Conservation (phyloP, 176 grass and related monocot species). For the Tillandsia leiboldiana region DNA sequence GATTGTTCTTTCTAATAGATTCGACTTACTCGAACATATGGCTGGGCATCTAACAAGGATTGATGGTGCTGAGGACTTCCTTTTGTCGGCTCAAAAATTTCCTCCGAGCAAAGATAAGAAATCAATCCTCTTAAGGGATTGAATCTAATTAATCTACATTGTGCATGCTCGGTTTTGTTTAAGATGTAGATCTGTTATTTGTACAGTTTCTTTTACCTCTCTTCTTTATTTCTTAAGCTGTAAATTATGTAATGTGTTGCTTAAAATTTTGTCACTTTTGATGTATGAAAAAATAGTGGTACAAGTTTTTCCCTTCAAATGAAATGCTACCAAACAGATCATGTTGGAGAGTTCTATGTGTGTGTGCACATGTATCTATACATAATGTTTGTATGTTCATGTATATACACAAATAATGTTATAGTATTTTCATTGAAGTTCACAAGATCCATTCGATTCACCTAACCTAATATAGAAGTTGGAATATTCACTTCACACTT, state of each 20-base stretch:
- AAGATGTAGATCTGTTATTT: background rate
- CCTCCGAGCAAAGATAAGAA: no score
- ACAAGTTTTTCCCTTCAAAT: no score
- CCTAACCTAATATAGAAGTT: background rate
- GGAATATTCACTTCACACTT: conserved; percentile 34
- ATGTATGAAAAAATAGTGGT: no score
- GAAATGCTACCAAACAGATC: no score
- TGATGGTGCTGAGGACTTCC: no score
- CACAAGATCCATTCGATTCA: conserved; percentile 8
- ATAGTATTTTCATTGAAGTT: background rate
- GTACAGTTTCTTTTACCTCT: background rate
- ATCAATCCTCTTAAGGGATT: no score
- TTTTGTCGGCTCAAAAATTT: no score
- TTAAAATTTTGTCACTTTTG: background rate
- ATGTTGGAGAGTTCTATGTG: no score
- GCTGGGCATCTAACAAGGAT: background rate
- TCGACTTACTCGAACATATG: background rate
- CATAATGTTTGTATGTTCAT: conserved; percentile 16
- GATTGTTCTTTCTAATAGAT: background rate
- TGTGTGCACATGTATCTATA: no score
- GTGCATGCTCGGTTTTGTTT: background rate
- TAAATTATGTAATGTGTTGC: background rate
- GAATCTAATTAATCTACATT: no score
- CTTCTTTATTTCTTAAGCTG: background rate
- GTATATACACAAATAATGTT: conserved; percentile 18